Evolutionary conservation across 2,329 filamentous ascomycete genomes (phyloP).

Genomic region (Sclerotinia borealis): DNA sequence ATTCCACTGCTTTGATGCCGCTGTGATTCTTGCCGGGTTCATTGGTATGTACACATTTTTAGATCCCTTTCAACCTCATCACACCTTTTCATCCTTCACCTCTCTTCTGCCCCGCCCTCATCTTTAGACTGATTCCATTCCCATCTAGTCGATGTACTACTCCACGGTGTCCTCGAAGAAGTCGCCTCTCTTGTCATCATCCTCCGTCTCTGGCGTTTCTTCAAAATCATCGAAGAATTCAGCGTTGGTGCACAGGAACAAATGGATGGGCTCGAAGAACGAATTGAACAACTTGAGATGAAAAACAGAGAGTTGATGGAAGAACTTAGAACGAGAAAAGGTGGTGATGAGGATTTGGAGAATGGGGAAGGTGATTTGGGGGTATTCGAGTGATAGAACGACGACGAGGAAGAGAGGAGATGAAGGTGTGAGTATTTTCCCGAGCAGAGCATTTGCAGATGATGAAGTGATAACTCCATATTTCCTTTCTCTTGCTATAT

Average conservation of each 20-base stretch:
- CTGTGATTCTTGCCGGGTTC: slow-evolving; percentile 57
- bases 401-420: not conserved
- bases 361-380: not conserved
- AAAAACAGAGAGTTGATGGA: slow-evolving; percentile 47
- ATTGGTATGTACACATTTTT: slow-evolving; percentile 27
- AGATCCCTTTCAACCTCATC: not conserved
- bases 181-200: slow-evolving; percentile 61
- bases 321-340: slow-evolving; percentile 20
- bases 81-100: not conserved
- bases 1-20: slow-evolving; percentile 60
- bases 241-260: slow-evolving; percentile 56
- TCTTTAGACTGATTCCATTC: slow-evolving; percentile 32
- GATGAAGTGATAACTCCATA: not conserved
- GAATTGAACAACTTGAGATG: slow-evolving; percentile 46
- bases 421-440: not conserved
- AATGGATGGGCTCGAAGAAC: slow-evolving; percentile 50
- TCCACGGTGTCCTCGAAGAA: slow-evolving; percentile 55
- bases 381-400: not conserved
- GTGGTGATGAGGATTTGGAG: slow-evolving; percentile 17
- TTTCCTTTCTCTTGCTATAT: not conserved
- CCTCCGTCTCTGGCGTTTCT: slow-evolving; percentile 60
- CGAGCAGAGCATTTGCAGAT: not conserved
- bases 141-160: slow-evolving; percentile 56
- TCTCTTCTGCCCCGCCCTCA: not conserved
- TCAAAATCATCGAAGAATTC: slow-evolving; percentile 66